Conservation (phyloP, 2,329 filamentous ascomycete species). For the Fusarium citri region DNA sequence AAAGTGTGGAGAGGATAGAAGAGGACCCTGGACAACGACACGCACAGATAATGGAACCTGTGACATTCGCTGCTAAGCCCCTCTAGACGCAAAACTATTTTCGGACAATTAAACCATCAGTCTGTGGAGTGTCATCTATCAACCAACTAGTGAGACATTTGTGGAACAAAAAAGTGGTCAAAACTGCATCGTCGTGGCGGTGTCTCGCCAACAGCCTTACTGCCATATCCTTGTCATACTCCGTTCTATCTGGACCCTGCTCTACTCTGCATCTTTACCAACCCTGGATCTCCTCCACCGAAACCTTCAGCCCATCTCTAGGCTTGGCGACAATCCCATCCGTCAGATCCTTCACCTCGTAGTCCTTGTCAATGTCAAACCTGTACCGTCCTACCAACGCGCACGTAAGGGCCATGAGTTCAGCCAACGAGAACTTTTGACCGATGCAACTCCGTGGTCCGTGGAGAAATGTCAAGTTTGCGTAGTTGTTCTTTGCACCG, state of each 20-base stretch:
- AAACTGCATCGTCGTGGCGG: not conserved
- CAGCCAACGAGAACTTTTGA: constrained; percentile 40
- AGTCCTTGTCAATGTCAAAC: constrained; percentile 30
- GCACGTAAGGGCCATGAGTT: constrained; percentile 38
- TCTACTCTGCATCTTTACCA: constrained; percentile 13
- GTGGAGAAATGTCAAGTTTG: constrained; percentile 82
- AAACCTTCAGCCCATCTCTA: constrained; percentile 16
- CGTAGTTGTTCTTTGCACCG: constrained; percentile 75
- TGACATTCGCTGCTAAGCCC: not conserved
- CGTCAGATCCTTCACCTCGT: constrained; percentile 35
- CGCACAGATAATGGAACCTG: not conserved
- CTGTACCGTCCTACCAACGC: constrained; percentile 32
- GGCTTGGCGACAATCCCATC: constrained; percentile 40
- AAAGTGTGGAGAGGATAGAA: not conserved
- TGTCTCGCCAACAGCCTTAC: not conserved
- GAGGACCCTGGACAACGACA: not conserved
- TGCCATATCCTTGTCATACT: not conserved
- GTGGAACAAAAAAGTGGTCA: not conserved
- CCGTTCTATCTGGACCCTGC: not conserved
- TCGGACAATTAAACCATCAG: not conserved
- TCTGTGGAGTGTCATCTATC: not conserved
- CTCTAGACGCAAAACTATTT: not conserved
- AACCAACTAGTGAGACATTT: not conserved
- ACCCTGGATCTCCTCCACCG: constrained; percentile 10
- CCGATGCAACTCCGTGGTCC: constrained; percentile 48